Evolutionary conservation across 2,329 filamentous ascomycete genomes (phyloP).

Genomic region (Raffaelea albimanens): DNA sequence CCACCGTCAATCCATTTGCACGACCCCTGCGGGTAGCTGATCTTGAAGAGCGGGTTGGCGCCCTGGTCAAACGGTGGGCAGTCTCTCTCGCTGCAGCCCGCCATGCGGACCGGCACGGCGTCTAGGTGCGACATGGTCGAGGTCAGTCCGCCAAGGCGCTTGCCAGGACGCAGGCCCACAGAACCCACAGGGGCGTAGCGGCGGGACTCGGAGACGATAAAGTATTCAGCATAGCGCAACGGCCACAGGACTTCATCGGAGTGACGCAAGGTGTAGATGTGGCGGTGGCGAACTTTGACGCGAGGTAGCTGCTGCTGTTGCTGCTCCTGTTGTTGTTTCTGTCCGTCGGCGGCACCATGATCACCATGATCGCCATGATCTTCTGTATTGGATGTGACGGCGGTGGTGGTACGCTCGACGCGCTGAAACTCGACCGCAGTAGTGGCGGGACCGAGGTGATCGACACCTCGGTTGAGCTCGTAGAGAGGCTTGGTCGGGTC

Average conservation of each 20-base stretch:
- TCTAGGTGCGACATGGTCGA: background rate
- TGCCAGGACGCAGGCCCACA: too few species aligned
- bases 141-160: too few species aligned
- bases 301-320: too few species aligned
- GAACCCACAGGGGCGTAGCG: background rate
- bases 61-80: background rate
- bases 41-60: background rate
- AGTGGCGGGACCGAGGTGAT: background rate
- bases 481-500: background rate
- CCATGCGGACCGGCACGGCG: background rate
- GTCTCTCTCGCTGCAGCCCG: background rate
- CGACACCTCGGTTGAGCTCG: conserved; percentile 1
- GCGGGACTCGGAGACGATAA: background rate
- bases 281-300: background rate
- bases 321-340: too few species aligned
- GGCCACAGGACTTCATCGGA: too few species aligned
- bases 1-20: conserved; percentile 1
- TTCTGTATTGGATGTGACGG: background rate
- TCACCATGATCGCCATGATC: background rate
- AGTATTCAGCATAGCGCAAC: background rate
- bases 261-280: background rate
- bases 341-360: too few species aligned
- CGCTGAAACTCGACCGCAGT: background rate
- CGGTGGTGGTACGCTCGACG: background rate
- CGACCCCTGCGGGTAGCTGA: background rate